Base-by-base conservation (phyloP, 306 rosid species). In the Glycyrrhiza uralensis region DNA sequence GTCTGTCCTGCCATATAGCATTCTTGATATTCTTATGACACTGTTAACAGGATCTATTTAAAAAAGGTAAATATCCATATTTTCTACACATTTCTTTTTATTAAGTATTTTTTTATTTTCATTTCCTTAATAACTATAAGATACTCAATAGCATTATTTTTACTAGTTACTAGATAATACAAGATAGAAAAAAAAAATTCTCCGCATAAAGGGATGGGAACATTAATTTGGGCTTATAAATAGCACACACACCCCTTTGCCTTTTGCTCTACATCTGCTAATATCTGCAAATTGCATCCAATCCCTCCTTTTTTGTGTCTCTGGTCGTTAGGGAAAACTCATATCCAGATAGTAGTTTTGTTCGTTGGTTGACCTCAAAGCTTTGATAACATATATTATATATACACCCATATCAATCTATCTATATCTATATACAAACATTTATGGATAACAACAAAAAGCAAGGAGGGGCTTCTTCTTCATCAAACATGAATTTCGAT, bases 401-500 rank as follows among this genome's bases (percentile, higher is more conserved):
- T 7, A 36, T 10, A 36, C 9, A 38, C 65, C 57, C 71, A 38
- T 52, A 74, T 50, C 68, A 19, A 6, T 9, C 22, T 32, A 22
- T 32, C 18, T 14, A 24, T 7, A 47, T 52, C 15, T 7, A 19
- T 33, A 42, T 42, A 42, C 42, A n/a, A n/a, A n/a, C n/a, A n/a
- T n/a, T n/a, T n/a, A 81, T 76, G 79, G 79, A 75, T 28, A 76
- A 46, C 33, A 74, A 62, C 75, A 83, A 83, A 80, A 89, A 73
- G 35, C 80, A 80, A 55, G 66, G 63, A 2, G 81, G 70, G 24
- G 74, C 72, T 13, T 68, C 70, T 79, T 85, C 87, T 39, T 80
- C 87, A 24, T 83, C 96, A 26, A 30, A 84, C 10, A 61, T 35
- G 76, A 81, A 73, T 19, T 80, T 90, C 6, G 97, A 90, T 76